Evolutionary conservation across 331 rosid genomes (phyloP), one percentile per base, ranked within the genome.

Genomic region (Erythrophleum ivorense): DNA sequence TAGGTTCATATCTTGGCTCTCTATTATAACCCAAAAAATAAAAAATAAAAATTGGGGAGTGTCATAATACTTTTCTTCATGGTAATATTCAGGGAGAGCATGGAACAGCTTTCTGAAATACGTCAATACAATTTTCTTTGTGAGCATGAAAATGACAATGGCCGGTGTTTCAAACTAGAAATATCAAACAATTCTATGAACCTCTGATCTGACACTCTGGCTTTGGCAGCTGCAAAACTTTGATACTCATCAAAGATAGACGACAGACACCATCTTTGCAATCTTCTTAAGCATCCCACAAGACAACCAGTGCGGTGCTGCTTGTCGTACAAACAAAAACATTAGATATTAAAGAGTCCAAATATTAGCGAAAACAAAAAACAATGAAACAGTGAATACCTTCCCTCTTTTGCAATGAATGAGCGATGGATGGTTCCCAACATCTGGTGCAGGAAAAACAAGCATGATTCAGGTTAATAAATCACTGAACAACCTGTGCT

Each of bases 231-330:
- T 31, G 94, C 97, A 87, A 91, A 90, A 79, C 92, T 90, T 80
- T 87, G 91, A 81, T 88, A 90, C 78, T 90, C 92, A 1, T 91
- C 92, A 10, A 90, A 88, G 81, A 91, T 75, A 38, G 94, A 91
- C 11, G 94, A 80, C 16, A 91, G 82, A 54, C 92, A 90, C 97
- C 97, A 91, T 59, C 85, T 85, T 81, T 91, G 97, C 90, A 91
- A 76, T 79, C 91, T 88, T 88, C 97, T 85, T 36, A 90, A 60
- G 88, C 94, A 91, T 78, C 97, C 92, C 66, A 90, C 94, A 8
- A 90, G 88, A 80, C 97, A 91, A 24, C 92, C 92, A 11, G 97
- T 91, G 48, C 94, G 92, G 75, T 91, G 97, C 92, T 90, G 91
- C 85, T 81, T 80, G 18, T 3, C 31, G 15, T 12, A 62, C 14